A percentile compares a stretch with the other conserved stretches of the same genome.
Evolutionary conservation across 345 rosid genomes (phyloP).

Genomic region (Hibiscus trionum): DNA sequence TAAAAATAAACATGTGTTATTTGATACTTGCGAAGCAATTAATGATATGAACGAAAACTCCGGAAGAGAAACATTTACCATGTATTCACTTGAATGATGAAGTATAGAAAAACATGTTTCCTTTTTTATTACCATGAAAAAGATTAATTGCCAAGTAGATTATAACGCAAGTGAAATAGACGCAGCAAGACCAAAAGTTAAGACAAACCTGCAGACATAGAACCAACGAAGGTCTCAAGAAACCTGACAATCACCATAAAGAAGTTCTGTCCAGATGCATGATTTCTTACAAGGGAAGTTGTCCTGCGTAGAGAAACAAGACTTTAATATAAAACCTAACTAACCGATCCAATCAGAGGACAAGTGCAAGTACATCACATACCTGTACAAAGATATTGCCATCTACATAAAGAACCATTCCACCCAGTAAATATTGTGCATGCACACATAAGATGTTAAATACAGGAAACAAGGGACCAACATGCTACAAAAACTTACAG

Average conservation of each 20-base stretch:
- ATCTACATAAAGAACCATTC: conserved; percentile 38
- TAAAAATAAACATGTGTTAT: too few species aligned
- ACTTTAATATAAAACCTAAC: conserved; percentile 14
- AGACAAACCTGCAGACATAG: conserved; percentile 85
- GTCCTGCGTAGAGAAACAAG: conserved; percentile 57
- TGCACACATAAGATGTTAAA: conserved; percentile 7
- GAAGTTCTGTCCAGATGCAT: conserved; percentile 59
- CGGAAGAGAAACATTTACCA: neutral
- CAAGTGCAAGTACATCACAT: conserved; percentile 16
- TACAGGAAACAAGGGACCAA: conserved; percentile 8
- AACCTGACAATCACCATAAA: conserved; percentile 78
- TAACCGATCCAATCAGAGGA: neutral
- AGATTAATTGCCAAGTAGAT: neutral
- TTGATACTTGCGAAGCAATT: too few species aligned
- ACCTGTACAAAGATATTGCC: conserved; percentile 98
- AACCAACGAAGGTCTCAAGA: conserved; percentile 95
- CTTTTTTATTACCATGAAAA: neutral
- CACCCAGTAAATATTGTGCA: conserved; percentile 5
- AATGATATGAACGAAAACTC: too few species aligned
- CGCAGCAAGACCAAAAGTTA: conserved; percentile 8
- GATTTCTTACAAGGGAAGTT: conserved; percentile 78
- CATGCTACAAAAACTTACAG: conserved; percentile 46
- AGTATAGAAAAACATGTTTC: neutral
- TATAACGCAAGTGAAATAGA: neutral
- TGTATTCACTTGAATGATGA: neutral